Conservation (phyloP, 805 yeast genomes). For the Diddensiella transvaalensis region DNA sequence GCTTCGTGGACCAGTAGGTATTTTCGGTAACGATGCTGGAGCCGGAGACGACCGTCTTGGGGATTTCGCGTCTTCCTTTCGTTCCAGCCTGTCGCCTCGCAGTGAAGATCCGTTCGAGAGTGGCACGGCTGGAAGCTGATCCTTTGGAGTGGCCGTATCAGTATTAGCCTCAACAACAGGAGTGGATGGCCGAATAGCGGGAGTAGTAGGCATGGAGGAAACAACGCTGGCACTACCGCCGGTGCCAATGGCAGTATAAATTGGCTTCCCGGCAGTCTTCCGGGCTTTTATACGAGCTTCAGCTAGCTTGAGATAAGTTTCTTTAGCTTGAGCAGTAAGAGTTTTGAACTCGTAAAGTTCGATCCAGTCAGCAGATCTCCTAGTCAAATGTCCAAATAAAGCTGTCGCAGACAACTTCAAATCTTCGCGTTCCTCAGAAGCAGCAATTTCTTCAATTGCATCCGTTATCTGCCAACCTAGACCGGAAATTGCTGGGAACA, state of each 20-base stretch:
- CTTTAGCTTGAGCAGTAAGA: slow-evolving; percentile 25
- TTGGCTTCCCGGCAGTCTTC: neutral
- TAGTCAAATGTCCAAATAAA: slow-evolving; percentile 27
- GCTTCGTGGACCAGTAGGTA: slow-evolving; percentile 3
- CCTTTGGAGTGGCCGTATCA: too few relatives aligned
- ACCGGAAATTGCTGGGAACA: slow-evolving; percentile 64
- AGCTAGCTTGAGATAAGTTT: slow-evolving; percentile 20
- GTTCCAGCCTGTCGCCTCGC: too few relatives aligned
- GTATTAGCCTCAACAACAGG: slow-evolving; percentile 1
- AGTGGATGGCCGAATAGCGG: slow-evolving; percentile 2
- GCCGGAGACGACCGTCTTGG: neutral
- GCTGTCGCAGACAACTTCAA: slow-evolving; percentile 64
- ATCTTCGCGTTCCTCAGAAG: slow-evolving; percentile 69
- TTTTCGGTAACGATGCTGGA: slow-evolving; percentile 7
- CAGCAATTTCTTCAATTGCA: slow-evolving; percentile 46
- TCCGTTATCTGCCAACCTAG: slow-evolving; percentile 55
- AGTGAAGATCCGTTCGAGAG: too few relatives aligned
- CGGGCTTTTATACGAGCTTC: slow-evolving; percentile 3
- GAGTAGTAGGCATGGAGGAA: neutral
- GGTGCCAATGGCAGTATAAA: neutral
- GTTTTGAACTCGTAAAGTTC: slow-evolving; percentile 26
- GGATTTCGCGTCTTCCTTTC: too few relatives aligned
- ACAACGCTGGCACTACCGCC: too few relatives aligned
- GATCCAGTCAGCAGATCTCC: slow-evolving; percentile 27
- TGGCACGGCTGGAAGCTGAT: too few relatives aligned